These are phyloP conservation scores for Neocucurbitaria cava DNA, from an alignment of 2,329 filamentous ascomycete species.

Conservation along the genomic window DNA sequence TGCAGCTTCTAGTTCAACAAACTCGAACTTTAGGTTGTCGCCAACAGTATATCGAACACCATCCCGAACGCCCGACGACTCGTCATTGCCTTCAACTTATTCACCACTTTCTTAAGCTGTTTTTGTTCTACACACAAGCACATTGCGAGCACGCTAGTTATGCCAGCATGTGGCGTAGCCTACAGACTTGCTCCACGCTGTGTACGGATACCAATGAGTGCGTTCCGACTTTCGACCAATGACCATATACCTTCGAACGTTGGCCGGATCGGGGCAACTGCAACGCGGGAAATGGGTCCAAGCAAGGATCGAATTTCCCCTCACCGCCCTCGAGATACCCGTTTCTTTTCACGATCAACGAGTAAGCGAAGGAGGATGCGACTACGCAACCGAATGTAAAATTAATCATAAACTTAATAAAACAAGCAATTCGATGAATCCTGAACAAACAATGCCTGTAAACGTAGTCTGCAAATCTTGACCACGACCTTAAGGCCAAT, in stretches of 20 bases:
- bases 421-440: neutral
- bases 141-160: too few species aligned
- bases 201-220: neutral
- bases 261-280: neutral
- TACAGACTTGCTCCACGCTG: too few species aligned
- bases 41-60: slow-evolving; percentile 32
- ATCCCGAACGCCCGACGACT: slow-evolving; percentile 2
- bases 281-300: neutral
- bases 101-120: slow-evolving; percentile 23
- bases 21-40: slow-evolving; percentile 24
- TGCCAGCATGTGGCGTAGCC: neutral
- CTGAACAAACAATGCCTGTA: neutral
- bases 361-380: neutral
- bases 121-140: neutral
- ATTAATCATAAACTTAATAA: neutral
- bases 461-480: neutral
- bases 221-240: slow-evolving; percentile 26
- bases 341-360: neutral
- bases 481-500: neutral
- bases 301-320: neutral
- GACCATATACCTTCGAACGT: slow-evolving; percentile 1
- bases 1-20: slow-evolving; percentile 20
- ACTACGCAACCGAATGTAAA: neutral
- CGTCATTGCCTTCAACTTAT: slow-evolving; percentile 22
- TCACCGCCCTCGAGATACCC: too few species aligned